These are phyloP conservation scores for Farysia itapuensis DNA, from an alignment of 1,284 basidiomycete genomes.

Conservation along the genomic window DNA sequence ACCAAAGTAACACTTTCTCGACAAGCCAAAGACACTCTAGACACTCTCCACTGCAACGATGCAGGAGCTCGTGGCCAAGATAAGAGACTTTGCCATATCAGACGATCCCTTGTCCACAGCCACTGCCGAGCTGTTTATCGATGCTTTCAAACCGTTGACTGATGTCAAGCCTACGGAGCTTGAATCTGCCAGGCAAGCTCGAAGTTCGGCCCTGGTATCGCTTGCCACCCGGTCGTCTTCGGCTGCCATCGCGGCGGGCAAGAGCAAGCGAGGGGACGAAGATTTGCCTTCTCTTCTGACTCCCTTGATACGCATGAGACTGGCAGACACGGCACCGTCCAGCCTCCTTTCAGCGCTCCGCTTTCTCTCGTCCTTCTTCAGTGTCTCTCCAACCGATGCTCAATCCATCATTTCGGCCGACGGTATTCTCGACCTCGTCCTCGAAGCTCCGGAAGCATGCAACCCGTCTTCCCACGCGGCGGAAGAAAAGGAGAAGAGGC, in stretches of 20 bases:
- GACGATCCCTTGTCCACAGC: slow-evolving; percentile 29
- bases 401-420: slow-evolving; percentile 18
- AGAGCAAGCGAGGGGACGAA: slow-evolving; percentile 2
- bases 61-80: slow-evolving; percentile 12
- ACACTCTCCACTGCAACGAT: slow-evolving; percentile 2
- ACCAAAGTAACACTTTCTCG: no score
- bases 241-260: not conserved
- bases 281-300: slow-evolving; percentile 21
- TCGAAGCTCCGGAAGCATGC: slow-evolving; percentile 22
- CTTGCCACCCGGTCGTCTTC: not conserved
- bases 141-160: slow-evolving; percentile 10
- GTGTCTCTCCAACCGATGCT: slow-evolving; percentile 15
- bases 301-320: slow-evolving; percentile 18
- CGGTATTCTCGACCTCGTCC: slow-evolving; percentile 18
- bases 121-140: slow-evolving; percentile 20
- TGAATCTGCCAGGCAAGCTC: not conserved
- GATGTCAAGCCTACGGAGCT: not conserved
- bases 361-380: slow-evolving; percentile 27
- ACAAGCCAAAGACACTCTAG: no score
- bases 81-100: slow-evolving; percentile 19
- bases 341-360: slow-evolving; percentile 23
- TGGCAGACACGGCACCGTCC: slow-evolving; percentile 26
- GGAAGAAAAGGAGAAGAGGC: slow-evolving; percentile 2
- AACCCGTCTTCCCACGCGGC: slow-evolving; percentile 1
- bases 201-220: not conserved